phyloP scores from a whole-genome alignment of 345 rosid genomes.

The Angophora floribunda region DNA sequence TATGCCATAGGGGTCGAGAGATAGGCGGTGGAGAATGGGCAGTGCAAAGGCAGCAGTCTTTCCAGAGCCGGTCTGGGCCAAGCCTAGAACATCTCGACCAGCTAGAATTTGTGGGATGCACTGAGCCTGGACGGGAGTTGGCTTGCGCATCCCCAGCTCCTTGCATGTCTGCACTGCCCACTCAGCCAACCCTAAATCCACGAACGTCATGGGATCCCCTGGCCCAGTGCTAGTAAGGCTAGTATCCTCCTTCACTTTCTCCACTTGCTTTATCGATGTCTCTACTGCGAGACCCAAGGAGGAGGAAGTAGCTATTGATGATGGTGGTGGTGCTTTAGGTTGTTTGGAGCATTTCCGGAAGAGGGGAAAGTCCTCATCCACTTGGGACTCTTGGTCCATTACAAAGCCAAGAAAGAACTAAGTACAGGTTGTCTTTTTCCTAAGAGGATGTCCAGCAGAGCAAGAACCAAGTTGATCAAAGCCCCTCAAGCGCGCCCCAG shows the following conservation, averaged over 20 bases:
- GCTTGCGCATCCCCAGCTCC: conserved; percentile 72
- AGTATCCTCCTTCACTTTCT: conserved; percentile 1
- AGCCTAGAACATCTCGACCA: conserved; percentile 72
- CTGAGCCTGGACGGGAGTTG: conserved; percentile 81
- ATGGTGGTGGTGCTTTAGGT: neutral
- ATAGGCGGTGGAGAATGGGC: conserved; percentile 71
- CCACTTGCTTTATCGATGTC: neutral
- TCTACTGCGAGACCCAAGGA: neutral
- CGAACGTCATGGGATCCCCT: conserved; percentile 14
- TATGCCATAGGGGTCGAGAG: conserved; percentile 82
- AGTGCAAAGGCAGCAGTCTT: conserved; percentile 97
- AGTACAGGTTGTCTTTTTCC: neutral
- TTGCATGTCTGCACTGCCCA: conserved; percentile 83
- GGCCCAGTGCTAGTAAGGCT: neutral
- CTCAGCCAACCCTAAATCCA: conserved; percentile 66
- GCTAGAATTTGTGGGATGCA: conserved; percentile 72
- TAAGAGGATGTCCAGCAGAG: neutral
- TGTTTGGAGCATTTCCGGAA: neutral
- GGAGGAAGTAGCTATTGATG: neutral
- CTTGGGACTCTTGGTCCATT: conserved; percentile 2
- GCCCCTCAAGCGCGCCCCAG: neutral
- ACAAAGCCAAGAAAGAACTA: neutral
- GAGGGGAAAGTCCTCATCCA: conserved; percentile 2
- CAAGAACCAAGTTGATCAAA: neutral
- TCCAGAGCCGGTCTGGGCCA: conserved; percentile 92